A percentile compares a stretch with the other conserved stretches of the same genome.
These are phyloP conservation scores for Leccinum subrobustum DNA, from an alignment of 1,284 basidiomycete species.

Conservation along the genomic window DNA sequence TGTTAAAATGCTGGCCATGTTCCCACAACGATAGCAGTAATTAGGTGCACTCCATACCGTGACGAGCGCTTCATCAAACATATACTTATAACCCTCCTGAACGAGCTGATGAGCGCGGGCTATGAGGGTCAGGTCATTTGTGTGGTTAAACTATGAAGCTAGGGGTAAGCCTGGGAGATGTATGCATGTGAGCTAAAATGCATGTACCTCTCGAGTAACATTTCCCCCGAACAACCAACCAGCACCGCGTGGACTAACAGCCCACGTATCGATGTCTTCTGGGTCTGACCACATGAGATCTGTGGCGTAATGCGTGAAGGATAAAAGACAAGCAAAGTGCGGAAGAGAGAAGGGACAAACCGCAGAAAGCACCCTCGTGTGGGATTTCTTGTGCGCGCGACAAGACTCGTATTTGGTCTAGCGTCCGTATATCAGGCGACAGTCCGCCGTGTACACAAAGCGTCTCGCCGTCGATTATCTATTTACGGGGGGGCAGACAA, in stretches of 20 bases:
- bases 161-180: slow-evolving; percentile 2
- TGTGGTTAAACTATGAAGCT: slow-evolving; percentile 81
- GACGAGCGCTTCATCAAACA: slow-evolving; percentile 93
- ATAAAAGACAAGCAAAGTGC: too few relatives aligned
- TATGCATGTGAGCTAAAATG: neutral
- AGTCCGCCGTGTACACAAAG: slow-evolving; percentile 93
- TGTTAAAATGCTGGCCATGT: slow-evolving; percentile 75
- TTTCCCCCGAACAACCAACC: slow-evolving; percentile 93
- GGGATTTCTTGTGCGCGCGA: slow-evolving; percentile 94
- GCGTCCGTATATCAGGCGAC: slow-evolving; percentile 88
- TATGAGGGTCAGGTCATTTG: slow-evolving; percentile 82
- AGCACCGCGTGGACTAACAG: slow-evolving; percentile 90
- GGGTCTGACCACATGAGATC: slow-evolving; percentile 99
- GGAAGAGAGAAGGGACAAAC: slow-evolving; percentile 42
- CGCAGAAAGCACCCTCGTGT: slow-evolving; percentile 97
- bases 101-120: slow-evolving; percentile 94
- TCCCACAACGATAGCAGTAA: slow-evolving; percentile 88
- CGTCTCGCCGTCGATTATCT: slow-evolving; percentile 93
- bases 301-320: slow-evolving; percentile 30
- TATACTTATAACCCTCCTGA: slow-evolving; percentile 97
- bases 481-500: neutral
- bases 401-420: slow-evolving; percentile 90
- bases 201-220: slow-evolving; percentile 77
- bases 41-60: slow-evolving; percentile 99
- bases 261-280: slow-evolving; percentile 95